These are phyloP conservation scores for Jaltomata sinuosa DNA, from an alignment of 257 asterid genomes.

Conservation along the genomic window DNA sequence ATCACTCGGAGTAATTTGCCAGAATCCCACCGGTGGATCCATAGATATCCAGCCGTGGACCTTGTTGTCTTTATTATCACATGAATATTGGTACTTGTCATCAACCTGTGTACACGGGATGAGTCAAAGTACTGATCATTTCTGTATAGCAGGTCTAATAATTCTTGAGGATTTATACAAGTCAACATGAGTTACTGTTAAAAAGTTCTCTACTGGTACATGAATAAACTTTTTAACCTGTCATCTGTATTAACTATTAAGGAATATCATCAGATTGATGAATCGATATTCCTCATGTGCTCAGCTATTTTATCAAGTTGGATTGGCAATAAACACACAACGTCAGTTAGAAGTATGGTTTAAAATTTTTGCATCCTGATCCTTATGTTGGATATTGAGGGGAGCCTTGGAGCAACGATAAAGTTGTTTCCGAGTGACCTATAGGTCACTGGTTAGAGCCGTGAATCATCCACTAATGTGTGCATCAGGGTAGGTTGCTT, in stretches of 20 bases:
- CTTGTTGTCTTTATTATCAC: conserved; percentile 49
- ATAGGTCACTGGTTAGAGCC: no score
- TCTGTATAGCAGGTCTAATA: not conserved
- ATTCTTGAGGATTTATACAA: not conserved
- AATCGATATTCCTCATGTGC: not conserved
- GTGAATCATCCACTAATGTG: no score
- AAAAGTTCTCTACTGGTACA: not conserved
- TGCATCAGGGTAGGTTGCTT: no score
- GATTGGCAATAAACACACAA: not conserved
- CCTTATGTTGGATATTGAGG: not conserved
- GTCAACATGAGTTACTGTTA: not conserved
- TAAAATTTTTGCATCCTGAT: not conserved
- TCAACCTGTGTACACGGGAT: conserved; percentile 40
- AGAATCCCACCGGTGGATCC: conserved; percentile 57
- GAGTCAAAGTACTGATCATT: not conserved
- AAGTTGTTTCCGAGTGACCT: no score
- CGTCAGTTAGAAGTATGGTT: not conserved
- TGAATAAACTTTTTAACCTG: not conserved
- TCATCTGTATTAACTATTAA: not conserved
- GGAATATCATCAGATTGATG: not conserved
- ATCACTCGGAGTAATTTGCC: conserved; percentile 58
- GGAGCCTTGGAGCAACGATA: no score
- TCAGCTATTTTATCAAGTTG: not conserved
- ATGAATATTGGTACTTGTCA: conserved; percentile 67
- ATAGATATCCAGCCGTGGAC: conserved; percentile 75